These are phyloP conservation scores for Paraphoma chrysanthemicola DNA, from an alignment of 2,329 filamentous ascomycete species.

Conservation along the genomic window DNA sequence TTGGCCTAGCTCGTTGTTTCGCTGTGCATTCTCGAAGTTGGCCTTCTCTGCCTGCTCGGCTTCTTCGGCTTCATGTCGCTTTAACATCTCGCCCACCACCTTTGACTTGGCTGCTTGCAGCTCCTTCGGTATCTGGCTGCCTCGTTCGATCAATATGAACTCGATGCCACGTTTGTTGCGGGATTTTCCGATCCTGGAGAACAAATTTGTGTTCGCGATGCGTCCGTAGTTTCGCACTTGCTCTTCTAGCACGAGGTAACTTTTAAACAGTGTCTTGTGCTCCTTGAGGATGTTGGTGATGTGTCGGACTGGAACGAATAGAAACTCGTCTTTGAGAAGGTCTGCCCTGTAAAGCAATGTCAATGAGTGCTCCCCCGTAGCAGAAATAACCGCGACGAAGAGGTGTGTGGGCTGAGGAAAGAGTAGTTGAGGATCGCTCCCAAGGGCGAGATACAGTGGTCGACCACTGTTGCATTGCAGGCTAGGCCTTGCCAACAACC, in stretches of 20 bases:
- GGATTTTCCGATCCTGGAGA: constrained; percentile 28
- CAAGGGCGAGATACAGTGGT: neutral
- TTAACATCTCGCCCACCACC: constrained; percentile 10
- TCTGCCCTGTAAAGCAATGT: constrained; percentile 27
- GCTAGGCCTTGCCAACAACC: neutral
- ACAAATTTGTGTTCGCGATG: constrained; percentile 16
- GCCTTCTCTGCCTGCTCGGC: constrained; percentile 38
- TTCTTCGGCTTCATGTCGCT: constrained; percentile 35
- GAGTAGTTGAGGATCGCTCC: neutral
- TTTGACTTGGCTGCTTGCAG: constrained; percentile 39
- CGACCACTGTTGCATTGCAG: neutral
- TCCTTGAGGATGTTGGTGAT: constrained; percentile 40
- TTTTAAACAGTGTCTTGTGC: constrained; percentile 47
- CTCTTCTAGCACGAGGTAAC: constrained; percentile 43
- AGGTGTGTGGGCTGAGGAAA: neutral
- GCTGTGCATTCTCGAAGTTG: constrained; percentile 40
- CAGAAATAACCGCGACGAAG: too few relatives aligned
- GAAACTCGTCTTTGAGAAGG: constrained; percentile 53
- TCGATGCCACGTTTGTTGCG: constrained; percentile 28
- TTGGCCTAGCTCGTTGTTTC: constrained; percentile 62
- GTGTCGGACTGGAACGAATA: constrained; percentile 43
- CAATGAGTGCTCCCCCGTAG: constrained; percentile 1
- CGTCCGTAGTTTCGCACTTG: constrained; percentile 32
- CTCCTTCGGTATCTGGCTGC: constrained; percentile 39
- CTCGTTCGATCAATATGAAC: constrained; percentile 23